Evolutionary conservation across 2,329 filamentous ascomycete genomes (phyloP).

Genomic region (Sporothrix luriei): DNA sequence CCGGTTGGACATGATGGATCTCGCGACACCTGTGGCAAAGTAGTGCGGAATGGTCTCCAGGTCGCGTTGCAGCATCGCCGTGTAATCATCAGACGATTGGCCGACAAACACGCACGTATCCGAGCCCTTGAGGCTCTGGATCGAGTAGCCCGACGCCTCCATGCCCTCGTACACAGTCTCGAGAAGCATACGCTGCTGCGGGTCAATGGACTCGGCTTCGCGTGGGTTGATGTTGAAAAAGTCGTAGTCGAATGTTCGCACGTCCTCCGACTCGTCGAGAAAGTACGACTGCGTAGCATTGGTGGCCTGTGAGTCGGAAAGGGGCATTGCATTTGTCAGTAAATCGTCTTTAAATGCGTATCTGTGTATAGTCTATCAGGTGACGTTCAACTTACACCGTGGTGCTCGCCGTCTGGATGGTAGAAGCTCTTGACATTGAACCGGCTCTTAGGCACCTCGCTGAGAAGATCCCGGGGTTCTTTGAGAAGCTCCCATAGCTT

Average conservation of each 20-base stretch:
- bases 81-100: conserved; percentile 41
- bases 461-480: conserved; percentile 22
- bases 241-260: conserved; percentile 42
- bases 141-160: conserved; percentile 42
- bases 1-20: conserved; percentile 43
- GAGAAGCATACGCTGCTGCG: conserved; percentile 42
- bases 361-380: not conserved
- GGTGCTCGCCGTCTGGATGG: conserved; percentile 31
- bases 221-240: conserved; percentile 44
- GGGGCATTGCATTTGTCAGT: not conserved
- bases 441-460: conserved; percentile 31
- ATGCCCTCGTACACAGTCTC: conserved; percentile 45
- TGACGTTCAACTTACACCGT: conserved; percentile 26
- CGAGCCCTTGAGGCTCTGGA: conserved; percentile 39
- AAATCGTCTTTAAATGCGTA: too few species aligned
- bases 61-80: conserved; percentile 29
- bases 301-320: conserved; percentile 11
- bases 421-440: conserved; percentile 33
- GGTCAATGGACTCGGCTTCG: conserved; percentile 44
- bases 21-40: conserved; percentile 39
- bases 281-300: conserved; percentile 38
- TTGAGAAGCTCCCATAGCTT: conserved; percentile 34
- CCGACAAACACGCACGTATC: conserved; percentile 44
- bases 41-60: conserved; percentile 34
- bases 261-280: conserved; percentile 41